Evolutionary conservation across 1,139 yeast genomes (phyloP).

Genomic region (Hyphopichia khmerensis): DNA sequence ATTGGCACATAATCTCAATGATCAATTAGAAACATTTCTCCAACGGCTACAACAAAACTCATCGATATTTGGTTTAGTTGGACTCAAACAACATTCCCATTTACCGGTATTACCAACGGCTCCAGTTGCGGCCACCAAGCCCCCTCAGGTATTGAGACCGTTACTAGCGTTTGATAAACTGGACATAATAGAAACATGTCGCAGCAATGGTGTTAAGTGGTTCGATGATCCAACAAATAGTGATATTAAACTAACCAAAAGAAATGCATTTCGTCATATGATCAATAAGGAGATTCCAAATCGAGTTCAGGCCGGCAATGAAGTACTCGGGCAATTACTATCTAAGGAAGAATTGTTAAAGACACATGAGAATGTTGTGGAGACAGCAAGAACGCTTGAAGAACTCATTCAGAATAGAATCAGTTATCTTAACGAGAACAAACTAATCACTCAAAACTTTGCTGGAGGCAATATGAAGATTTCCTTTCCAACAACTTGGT

Average conservation of each 20-base stretch:
- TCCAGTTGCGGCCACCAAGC: constrained; percentile 13
- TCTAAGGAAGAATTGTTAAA: constrained; percentile 11
- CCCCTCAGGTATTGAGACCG: constrained; percentile 48
- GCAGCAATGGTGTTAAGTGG: constrained; percentile 45
- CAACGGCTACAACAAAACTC: constrained; percentile 56
- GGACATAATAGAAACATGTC: constrained; percentile 49
- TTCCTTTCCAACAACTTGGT: background rate
- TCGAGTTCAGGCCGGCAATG: background rate
- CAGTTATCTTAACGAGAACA: background rate
- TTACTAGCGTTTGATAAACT: constrained; percentile 45
- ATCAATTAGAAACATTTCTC: constrained; percentile 69
- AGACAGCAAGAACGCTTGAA: background rate
- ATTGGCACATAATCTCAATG: constrained; percentile 70
- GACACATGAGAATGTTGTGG: constrained; percentile 14
- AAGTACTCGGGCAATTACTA: background rate
- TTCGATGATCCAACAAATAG: constrained; percentile 67
- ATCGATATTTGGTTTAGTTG: constrained; percentile 57
- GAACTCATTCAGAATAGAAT: background rate
- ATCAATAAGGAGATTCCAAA: constrained; percentile 28
- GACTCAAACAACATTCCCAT: constrained; percentile 26
- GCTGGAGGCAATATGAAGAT: background rate
- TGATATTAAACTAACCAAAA: constrained; percentile 50
- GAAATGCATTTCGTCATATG: constrained; percentile 49
- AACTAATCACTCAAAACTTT: background rate
- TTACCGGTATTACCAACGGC: constrained; percentile 25